These are phyloP conservation scores for Scytalidium lignicola DNA, from an alignment of 2,329 filamentous ascomycete species.

Conservation along the genomic window DNA sequence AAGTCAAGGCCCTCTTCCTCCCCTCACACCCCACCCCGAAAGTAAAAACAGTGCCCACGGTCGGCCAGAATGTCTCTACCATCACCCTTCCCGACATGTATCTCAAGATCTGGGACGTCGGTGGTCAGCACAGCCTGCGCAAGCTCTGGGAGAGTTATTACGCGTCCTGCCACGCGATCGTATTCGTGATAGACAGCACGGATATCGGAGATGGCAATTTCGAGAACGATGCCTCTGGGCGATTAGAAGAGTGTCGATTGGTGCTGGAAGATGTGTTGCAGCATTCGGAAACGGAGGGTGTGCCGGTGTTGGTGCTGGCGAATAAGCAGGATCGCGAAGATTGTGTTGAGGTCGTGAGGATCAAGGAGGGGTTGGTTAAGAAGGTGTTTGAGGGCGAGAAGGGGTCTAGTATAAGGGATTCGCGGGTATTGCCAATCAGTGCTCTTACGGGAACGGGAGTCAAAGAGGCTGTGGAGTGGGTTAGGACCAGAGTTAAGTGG, in stretches of 20 bases:
- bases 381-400: slow-evolving; percentile 95
- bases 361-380: slow-evolving; percentile 94
- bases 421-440: slow-evolving; percentile 82
- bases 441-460: slow-evolving; percentile 87
- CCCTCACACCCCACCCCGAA: slow-evolving; percentile 57
- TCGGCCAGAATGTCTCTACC: slow-evolving; percentile 93
- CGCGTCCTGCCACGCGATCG: slow-evolving; percentile 86
- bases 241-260: slow-evolving; percentile 81
- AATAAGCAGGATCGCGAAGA: slow-evolving; percentile 99
- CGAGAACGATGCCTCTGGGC: slow-evolving; percentile 40
- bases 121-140: slow-evolving; percentile 83
- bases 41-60: slow-evolving; percentile 87
- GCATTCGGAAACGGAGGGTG: slow-evolving; percentile 81
- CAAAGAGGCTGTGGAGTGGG: slow-evolving; percentile 93
- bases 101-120: slow-evolving; percentile 97
- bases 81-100: slow-evolving; percentile 92
- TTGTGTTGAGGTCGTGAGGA: slow-evolving; percentile 92
- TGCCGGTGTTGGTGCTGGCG: slow-evolving; percentile 85
- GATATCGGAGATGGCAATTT: slow-evolving; percentile 74
- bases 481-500: slow-evolving; percentile 88
- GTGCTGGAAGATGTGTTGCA: slow-evolving; percentile 88
- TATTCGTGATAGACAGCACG: slow-evolving; percentile 94
- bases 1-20: slow-evolving; percentile 85
- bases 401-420: slow-evolving; percentile 79
- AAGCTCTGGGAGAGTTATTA: slow-evolving; percentile 97